These are phyloP conservation scores for Pleurotus citrinopileatus DNA, from an alignment of 768 basidiomycete genomes.

Conservation along the genomic window DNA sequence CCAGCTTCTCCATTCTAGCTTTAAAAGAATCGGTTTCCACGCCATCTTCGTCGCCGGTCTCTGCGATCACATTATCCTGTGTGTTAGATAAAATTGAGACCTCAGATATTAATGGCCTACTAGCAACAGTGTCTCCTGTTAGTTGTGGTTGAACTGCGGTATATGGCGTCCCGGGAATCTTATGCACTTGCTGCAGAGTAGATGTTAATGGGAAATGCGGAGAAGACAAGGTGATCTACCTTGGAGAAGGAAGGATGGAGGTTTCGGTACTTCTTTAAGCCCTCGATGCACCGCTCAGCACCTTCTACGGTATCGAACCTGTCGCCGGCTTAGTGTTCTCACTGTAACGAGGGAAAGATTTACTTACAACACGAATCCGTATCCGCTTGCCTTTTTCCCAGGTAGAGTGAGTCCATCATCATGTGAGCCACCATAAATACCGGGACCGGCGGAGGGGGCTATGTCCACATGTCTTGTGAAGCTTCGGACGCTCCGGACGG, in stretches of 20 bases:
- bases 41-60: not conserved
- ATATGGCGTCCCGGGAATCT: slow-evolving; percentile 76
- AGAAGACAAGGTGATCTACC: slow-evolving; percentile 33
- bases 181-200: slow-evolving; percentile 55
- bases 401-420: slow-evolving; percentile 10
- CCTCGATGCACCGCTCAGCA: slow-evolving; percentile 72
- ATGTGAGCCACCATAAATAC: slow-evolving; percentile 12
- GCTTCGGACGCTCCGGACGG: slow-evolving; percentile 73
- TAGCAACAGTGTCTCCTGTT: slow-evolving; percentile 16
- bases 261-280: slow-evolving; percentile 68
- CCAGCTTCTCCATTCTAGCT: slow-evolving; percentile 73
- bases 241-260: slow-evolving; percentile 88
- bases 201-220: slow-evolving; percentile 4
- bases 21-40: slow-evolving; percentile 55
- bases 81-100: slow-evolving; percentile 8
- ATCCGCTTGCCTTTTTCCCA: slow-evolving; percentile 6
- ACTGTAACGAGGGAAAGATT: not conserved
- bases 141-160: slow-evolving; percentile 25
- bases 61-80: slow-evolving; percentile 6
- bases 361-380: slow-evolving; percentile 12
- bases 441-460: slow-evolving; percentile 42
- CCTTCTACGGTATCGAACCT: slow-evolving; percentile 69
- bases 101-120: slow-evolving; percentile 8
- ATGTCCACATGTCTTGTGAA: slow-evolving; percentile 76
- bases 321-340: not conserved